These are phyloP conservation scores for Trichosanthes truncata DNA, from an alignment of 306 rosid species.

Conservation along the genomic window DNA sequence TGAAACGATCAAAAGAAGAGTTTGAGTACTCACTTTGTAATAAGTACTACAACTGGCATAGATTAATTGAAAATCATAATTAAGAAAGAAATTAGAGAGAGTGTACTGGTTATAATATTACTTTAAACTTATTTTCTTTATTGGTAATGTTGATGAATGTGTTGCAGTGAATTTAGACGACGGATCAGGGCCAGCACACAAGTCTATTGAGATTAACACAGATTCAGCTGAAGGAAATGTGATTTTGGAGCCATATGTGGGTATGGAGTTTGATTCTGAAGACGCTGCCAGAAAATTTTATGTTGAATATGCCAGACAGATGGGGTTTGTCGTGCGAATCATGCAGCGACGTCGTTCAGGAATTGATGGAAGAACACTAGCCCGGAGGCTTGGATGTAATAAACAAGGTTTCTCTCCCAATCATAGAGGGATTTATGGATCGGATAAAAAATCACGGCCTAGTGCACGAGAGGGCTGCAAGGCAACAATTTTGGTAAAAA, in stretches of 20 bases:
- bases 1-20: background rate
- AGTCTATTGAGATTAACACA: constrained; percentile 32
- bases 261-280: constrained; percentile 87
- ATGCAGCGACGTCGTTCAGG: constrained; percentile 91
- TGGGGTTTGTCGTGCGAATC: constrained; percentile 67
- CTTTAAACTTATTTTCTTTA: background rate
- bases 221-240: constrained; percentile 39
- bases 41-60: background rate
- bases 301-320: constrained; percentile 58
- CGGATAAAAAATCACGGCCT: constrained; percentile 57
- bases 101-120: background rate
- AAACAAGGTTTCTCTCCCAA: constrained; percentile 89
- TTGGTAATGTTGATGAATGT: constrained; percentile 1
- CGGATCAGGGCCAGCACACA: constrained; percentile 29
- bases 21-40: background rate
- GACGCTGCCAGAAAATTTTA: constrained; percentile 66
- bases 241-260: constrained; percentile 57
- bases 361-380: constrained; percentile 81
- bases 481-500: constrained; percentile 82
- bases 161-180: constrained; percentile 50
- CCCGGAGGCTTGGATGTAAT: constrained; percentile 92
- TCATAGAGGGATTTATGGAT: constrained; percentile 38
- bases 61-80: background rate
- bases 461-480: constrained; percentile 97
- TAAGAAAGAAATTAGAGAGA: background rate